Base-by-base conservation (phyloP, 352 stramenopile genomes). In the Phytopythium helicoides region DNA sequence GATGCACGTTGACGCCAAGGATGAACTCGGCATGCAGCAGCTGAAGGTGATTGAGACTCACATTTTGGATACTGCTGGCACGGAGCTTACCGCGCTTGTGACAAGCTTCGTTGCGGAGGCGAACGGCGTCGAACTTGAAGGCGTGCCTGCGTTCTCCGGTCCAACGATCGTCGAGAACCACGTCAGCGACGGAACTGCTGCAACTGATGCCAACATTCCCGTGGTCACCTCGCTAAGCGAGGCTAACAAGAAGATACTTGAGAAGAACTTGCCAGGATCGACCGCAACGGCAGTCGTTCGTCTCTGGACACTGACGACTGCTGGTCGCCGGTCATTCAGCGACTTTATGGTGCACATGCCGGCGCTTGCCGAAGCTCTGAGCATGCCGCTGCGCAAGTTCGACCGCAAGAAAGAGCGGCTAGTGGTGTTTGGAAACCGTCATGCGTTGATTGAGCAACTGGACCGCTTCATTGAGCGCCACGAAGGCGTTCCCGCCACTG, bases 371-470 rank as follows among this genome's bases (percentile, higher is more conserved):
- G 66, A 82, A 8, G 74, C 69, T 12, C 40, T 94, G 60, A 86
- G 73, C 53, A 88, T 94, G 64, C 84, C 84, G 23, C 54, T 90
- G 62, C 73, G 71, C 18, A 94, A 92, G 53, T 54, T 83, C 19
- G 84, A 94, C 57, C 81, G 84, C 19, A 94, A 94, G 57, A 89
- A 89, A 47, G 82, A 94, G 66, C 76, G 79, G 8, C 76, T 90
- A 25, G 52, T 87, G 38, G 63, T 89, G 7, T 92, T 90, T 25
- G 52, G 54, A 6, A 84, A 88, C 41, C 74, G 81, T 28, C 77
- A 89, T 58, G 34, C 50, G 21, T 55, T 77, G 9, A 48, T 89
- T 28, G 61, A 52, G 5, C 66, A 73, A 37, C 48, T 91, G 39
- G 77, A 87, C 7, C 33, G 47, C 4, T 16, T 22, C 33, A 35